A percentile compares a stretch with the other conserved stretches of the same genome.
These are phyloP conservation scores for Bipolaris zeicola DNA, from an alignment of 2,329 filamentous ascomycete species.

Conservation along the genomic window DNA sequence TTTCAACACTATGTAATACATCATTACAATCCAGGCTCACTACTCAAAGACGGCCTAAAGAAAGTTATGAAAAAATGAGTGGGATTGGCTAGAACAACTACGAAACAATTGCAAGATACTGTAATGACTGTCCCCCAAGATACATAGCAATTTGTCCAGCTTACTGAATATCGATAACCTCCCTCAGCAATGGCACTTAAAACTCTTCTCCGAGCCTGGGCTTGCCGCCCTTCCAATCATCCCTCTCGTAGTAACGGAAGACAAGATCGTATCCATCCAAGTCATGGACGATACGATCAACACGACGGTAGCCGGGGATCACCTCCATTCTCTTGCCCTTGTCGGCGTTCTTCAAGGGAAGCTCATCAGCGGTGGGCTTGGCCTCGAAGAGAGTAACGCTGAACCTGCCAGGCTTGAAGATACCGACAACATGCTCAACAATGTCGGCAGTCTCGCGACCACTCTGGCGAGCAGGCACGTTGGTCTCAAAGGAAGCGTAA, in stretches of 20 bases:
- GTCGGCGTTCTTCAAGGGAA: slow-evolving; percentile 38
- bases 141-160: background rate
- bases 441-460: slow-evolving; percentile 89
- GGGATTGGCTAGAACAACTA: background rate
- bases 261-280: slow-evolving; percentile 97
- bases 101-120: background rate
- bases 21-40: background rate
- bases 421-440: slow-evolving; percentile 89
- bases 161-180: background rate
- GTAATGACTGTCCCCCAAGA: slow-evolving; percentile 13
- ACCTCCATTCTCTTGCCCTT: slow-evolving; percentile 68
- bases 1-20: background rate
- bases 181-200: background rate
- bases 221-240: slow-evolving; percentile 74
- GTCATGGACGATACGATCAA: slow-evolving; percentile 96
- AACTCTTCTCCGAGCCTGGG: slow-evolving; percentile 63
- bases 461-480: slow-evolving; percentile 86
- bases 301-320: slow-evolving; percentile 82
- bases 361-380: slow-evolving; percentile 63
- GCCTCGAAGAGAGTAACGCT: slow-evolving; percentile 96
- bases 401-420: slow-evolving; percentile 98
- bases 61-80: background rate
- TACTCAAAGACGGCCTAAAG: background rate
- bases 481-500: slow-evolving; percentile 98
- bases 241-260: slow-evolving; percentile 93